Base-by-base conservation (phyloP, 192 early-diverging fungal genomes). In the Coemansia sp. region DNA sequence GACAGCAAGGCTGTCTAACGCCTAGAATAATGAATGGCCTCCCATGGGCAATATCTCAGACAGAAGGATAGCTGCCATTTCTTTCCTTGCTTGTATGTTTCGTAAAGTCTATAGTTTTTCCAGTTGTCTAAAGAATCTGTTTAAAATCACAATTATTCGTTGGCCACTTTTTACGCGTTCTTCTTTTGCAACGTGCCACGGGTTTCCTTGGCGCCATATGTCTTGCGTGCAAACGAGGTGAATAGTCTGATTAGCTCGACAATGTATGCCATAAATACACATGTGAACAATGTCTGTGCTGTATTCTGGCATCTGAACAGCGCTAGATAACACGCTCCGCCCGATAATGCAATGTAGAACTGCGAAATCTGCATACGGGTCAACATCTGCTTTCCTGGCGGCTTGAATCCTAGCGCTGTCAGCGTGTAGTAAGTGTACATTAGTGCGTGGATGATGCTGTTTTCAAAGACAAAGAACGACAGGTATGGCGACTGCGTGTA, bases 381-480 rank as follows among this genome's bases (percentile, higher is more conserved):
- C 59, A 95, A 76, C 65, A 89, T 89, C 77, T 89, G 81, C 79
- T 95, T 95, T 56, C 90, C 89, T 16, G 92, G 92, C 44, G 91
- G 90, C 71, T 86, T 87, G 49, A 91, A 65, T 45, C 91, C 91
- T 56, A 94, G 56, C 49, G 87, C 88, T 11, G 92, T 92, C 56
- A 86, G 77, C 52, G 89, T 87, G 74, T 95, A 95, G 85, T 94
- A 94, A 44, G 72, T 75, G 82, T 95, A 95, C 94, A 95, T 95
- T 64, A 95, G 68, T 63, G 90, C 87, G 84, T 95, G 94, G 57
- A 95, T 91, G 70, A 93, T 90, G 21, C 92, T 93, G 84, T 95
- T 95, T 48, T 83, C 81, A 69, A 83, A 75, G 56, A 93, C 92
- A 81, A 94, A 94, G 72, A 95, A 91, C 88, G 92, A 90, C 75